These are phyloP conservation scores for Suillus weaverae DNA, from an alignment of 768 basidiomycete genomes.

Conservation along the genomic window DNA sequence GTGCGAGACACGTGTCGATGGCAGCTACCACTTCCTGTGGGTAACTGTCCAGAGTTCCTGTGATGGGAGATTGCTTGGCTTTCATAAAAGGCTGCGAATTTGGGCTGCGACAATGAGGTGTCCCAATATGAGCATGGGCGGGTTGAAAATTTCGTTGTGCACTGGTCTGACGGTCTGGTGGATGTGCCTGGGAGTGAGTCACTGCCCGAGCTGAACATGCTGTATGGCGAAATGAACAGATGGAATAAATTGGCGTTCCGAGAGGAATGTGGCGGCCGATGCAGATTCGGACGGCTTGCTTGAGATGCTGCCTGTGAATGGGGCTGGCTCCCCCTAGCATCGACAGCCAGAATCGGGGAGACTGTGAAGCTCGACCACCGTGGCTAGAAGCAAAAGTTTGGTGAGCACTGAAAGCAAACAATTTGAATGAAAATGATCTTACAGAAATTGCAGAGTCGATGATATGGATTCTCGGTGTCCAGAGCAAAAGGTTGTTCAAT, in stretches of 20 bases:
- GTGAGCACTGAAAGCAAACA: background rate
- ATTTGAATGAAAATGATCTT: background rate
- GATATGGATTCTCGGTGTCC: background rate
- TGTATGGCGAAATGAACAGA: slow-evolving; percentile 15
- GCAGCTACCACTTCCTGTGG: slow-evolving; percentile 25
- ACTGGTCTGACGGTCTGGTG: slow-evolving; percentile 9
- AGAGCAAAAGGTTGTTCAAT: slow-evolving; percentile 1
- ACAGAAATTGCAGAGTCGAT: slow-evolving; percentile 4
- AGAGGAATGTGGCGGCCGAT: slow-evolving; percentile 18
- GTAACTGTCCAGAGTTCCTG: slow-evolving; percentile 15
- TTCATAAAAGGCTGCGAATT: background rate
- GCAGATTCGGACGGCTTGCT: slow-evolving; percentile 34
- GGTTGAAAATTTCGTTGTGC: slow-evolving; percentile 8
- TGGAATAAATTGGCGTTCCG: slow-evolving; percentile 10
- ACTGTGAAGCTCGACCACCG: slow-evolving; percentile 38
- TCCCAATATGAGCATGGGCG: slow-evolving; percentile 8
- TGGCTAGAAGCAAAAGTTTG: slow-evolving; percentile 19
- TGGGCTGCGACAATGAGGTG: slow-evolving; percentile 3
- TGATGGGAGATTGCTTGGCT: background rate
- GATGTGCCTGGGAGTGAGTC: slow-evolving; percentile 21
- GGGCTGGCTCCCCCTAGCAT: slow-evolving; percentile 69
- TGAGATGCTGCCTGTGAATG: slow-evolving; percentile 54
- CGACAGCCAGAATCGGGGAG: slow-evolving; percentile 54
- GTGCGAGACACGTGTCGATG: slow-evolving; percentile 27
- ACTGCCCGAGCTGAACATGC: slow-evolving; percentile 24